Conservation (phyloP, 2,329 filamentous ascomycete genomes). For the Nectriaceae sp. region DNA sequence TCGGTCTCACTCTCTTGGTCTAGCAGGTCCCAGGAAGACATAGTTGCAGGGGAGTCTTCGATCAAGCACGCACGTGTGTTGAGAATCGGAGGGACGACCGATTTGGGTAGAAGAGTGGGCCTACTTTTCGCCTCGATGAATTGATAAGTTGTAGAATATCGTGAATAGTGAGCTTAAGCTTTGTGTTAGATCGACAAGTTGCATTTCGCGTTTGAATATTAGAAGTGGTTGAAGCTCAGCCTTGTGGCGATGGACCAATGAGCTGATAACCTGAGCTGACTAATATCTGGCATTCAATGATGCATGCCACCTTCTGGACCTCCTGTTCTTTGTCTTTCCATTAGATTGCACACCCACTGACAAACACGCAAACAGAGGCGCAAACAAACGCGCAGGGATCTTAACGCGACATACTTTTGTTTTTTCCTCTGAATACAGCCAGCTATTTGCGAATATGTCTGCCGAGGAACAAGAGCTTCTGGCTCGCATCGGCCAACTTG, state of each 20-base stretch:
- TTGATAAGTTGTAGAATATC: too few relatives aligned
- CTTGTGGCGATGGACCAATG: not conserved
- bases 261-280: not conserved
- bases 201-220: too few relatives aligned
- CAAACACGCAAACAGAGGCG: too few relatives aligned
- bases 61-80: too few relatives aligned
- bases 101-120: too few relatives aligned
- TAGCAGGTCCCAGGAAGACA: slow-evolving; percentile 64
- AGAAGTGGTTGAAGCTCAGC: not conserved
- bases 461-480: slow-evolving; percentile 55
- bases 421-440: not conserved
- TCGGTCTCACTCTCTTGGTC: slow-evolving; percentile 78
- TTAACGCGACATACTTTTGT: not conserved
- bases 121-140: too few relatives aligned
- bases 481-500: slow-evolving; percentile 54
- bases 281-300: not conserved
- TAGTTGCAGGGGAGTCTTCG: slow-evolving; percentile 21
- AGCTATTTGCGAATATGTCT: slow-evolving; percentile 37
- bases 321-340: too few relatives aligned
- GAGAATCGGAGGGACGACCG: too few relatives aligned
- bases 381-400: not conserved
- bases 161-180: too few relatives aligned
- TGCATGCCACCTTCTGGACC: not conserved
- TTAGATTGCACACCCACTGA: too few relatives aligned
- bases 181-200: too few relatives aligned